Evolutionary conservation across 2,329 filamentous ascomycete genomes (phyloP), one percentile per base, ranked within the genome.

Genomic region (Epichloe coenophiala): DNA sequence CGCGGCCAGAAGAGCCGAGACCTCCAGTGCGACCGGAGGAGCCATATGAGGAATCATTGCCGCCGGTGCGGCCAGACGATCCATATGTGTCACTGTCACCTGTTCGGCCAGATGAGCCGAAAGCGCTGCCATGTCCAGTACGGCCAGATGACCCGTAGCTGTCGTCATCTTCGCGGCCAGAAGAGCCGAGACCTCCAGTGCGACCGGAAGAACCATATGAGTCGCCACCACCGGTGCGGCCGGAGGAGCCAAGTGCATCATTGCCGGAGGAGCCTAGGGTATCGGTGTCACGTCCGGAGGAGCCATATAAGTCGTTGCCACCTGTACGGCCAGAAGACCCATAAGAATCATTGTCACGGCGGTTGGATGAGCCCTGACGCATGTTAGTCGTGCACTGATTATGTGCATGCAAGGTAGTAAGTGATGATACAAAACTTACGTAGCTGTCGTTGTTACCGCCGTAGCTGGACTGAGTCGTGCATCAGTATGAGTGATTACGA

Each of bases 361-460:
- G 46, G 54, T 60, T 56, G 56, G 54, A 52, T 15, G 54, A 54
- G 43, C 58, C 55, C 45, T 53, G 55, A 52, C 56, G 45, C 54
- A 17, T 15, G 31, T 36, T 38, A 38, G 17, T 21, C 33, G 6
- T 39, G 15, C 27, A 31, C 27, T 31, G 27, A 11, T 9, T 36
- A 11, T 13, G 9, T 27, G 35, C 41, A 7, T 21, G 4, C 6
- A 3, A 23, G 27, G 7, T 15, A 23, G 35, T 9, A 4, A 6
- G 27, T 4, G 13, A 17, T 17, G 15, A n/a, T 13, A 1, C 19
- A 23, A 55, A 47, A 47, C 60, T 39, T 55, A 61, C 59, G 54
- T 56, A 58, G 54, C 58, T 63, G 51, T 64, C 58, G 56, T 33
- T 51, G 45, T 60, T 60, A 50, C 59, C 59, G 55, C 57, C 57